Evolutionary conservation across 805 yeast genomes (phyloP), one percentile per base, ranked within the genome.

Genomic region (Teunomyces aglyptinius): DNA sequence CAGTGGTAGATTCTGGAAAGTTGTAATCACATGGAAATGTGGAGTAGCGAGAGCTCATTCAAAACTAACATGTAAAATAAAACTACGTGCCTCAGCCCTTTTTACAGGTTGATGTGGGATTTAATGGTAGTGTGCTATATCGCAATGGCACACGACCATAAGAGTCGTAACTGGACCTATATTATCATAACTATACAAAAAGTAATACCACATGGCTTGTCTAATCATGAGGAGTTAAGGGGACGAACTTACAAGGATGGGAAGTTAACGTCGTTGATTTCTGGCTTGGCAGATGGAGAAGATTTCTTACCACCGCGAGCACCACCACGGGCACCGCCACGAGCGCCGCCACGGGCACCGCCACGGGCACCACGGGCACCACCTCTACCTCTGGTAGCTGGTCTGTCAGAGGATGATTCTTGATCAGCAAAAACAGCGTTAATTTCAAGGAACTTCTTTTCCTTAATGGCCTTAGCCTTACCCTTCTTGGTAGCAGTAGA

Each of bases 401-500:
- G 60, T 19, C 19, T 28, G 10, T 22, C 36, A 24, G 27, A 22
- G 58, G 68, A 51, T 48, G 68, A 49, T 57, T 63, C 63, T 54
- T 77, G 75, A 60, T 83, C 90, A 58, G 85, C 76, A 66, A 85
- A 86, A 52, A 79, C 71, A 51, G 91, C 86, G 59, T 82, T 83
- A 59, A 88, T 76, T 56, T 88, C 92, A 65, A 90, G 76, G 66
- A 76, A 72, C 63, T 74, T 78, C 85, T 89, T 89, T 71, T 86
- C 86, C 83, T 91, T 91, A 69, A 76, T 78, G 54, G 83, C 77
- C 81, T 89, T 90, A 65, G 77, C 63, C 74, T 81, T 85, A 62
- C 73, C 60, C 69, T 79, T 79, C 84, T 89, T 89, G 66, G 75
- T 67, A 65, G 76, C 74, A 61, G 89, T 69, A 48, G 88, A 76